These are phyloP conservation scores for Monosporascus sp. DNA, from an alignment of 2,329 filamentous ascomycete species.

Conservation along the genomic window DNA sequence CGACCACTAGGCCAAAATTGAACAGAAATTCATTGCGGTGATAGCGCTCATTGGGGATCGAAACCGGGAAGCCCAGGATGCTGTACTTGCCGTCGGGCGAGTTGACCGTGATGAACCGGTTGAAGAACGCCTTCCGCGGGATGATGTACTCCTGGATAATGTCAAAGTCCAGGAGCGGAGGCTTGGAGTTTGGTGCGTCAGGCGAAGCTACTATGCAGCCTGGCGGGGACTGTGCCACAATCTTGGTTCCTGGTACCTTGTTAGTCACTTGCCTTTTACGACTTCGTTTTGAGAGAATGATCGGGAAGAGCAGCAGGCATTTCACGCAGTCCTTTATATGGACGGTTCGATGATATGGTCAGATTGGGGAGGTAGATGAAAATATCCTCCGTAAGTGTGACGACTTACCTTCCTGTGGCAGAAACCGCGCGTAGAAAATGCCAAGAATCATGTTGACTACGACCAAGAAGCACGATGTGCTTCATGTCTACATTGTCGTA, in stretches of 20 bases:
- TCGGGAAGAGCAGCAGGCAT: no score
- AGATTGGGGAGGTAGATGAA: not conserved
- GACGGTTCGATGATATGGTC: no score
- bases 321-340: no score
- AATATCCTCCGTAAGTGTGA: no score
- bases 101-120: constrained; percentile 77
- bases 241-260: constrained; percentile 47
- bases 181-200: constrained; percentile 36
- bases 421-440: constrained; percentile 66
- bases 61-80: constrained; percentile 83
- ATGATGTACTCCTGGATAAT: constrained; percentile 90
- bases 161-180: constrained; percentile 76
- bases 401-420: constrained; percentile 56
- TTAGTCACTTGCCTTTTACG: constrained; percentile 8
- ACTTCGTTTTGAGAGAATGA: not conserved
- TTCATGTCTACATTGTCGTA: not conserved
- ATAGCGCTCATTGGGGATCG: constrained; percentile 76
- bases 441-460: constrained; percentile 56
- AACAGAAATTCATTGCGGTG: constrained; percentile 96
- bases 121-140: constrained; percentile 90
- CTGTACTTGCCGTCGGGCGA: constrained; percentile 65
- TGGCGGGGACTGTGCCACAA: constrained; percentile 57
- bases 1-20: constrained; percentile 86
- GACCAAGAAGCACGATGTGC: not conserved
- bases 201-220: constrained; percentile 51